Evolutionary conservation across 306 rosid species (phyloP).

Genomic region (Cicer pinnatifidum): DNA sequence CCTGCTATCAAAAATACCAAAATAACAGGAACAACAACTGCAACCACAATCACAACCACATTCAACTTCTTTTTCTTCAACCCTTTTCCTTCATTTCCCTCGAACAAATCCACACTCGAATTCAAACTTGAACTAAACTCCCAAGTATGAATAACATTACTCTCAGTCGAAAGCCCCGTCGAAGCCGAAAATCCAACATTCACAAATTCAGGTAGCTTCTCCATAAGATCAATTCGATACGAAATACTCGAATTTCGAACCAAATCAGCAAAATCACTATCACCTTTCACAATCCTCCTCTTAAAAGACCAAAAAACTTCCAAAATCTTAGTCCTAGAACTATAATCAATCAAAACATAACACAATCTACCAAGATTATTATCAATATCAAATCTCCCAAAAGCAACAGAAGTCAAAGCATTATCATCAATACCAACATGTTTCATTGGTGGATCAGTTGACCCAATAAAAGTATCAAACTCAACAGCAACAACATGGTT

Average conservation of each 20-base stretch:
- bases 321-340: conserved; percentile 21
- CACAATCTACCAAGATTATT: conserved; percentile 34
- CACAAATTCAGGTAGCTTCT: conserved; percentile 42
- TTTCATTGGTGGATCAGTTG: conserved; percentile 39
- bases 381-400: conserved; percentile 39
- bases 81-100: not conserved
- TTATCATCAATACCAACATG: conserved; percentile 49
- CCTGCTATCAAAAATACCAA: not conserved
- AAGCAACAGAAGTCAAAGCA: conserved; percentile 6
- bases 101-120: not conserved
- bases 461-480: conserved; percentile 42
- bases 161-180: conserved; percentile 14
- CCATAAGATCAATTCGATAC: conserved; percentile 37
- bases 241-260: not conserved
- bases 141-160: conserved; percentile 48
- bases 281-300: not conserved
- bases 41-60: not conserved
- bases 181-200: conserved; percentile 53
- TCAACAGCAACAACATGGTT: conserved; percentile 46
- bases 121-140: conserved; percentile 49
- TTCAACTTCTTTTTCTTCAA: not conserved
- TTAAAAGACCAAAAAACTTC: conserved; percentile 42
- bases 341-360: conserved; percentile 26
- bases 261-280: not conserved
- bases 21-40: not conserved